Evolutionary conservation across 2,329 filamentous ascomycete species (phyloP).

Genomic region (Colletotrichum lupini): DNA sequence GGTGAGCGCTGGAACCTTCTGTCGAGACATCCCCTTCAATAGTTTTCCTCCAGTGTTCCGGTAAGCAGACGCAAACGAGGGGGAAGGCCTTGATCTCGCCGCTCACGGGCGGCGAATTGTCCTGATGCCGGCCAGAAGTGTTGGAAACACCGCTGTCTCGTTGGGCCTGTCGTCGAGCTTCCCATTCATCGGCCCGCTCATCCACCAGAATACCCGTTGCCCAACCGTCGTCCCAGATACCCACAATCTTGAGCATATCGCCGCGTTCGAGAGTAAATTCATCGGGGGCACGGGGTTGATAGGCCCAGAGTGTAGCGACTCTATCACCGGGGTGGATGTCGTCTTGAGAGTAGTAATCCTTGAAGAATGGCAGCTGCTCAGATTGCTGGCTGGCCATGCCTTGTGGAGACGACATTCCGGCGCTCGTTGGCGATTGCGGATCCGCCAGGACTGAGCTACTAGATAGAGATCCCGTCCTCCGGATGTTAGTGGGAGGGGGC

Average conservation of each 20-base stretch:
- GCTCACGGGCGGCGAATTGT: constrained; percentile 70
- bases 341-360: constrained; percentile 98
- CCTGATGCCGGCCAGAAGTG: constrained; percentile 69
- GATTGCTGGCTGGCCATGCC: constrained; percentile 89
- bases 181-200: constrained; percentile 90
- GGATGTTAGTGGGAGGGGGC: constrained; percentile 67
- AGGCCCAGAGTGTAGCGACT: constrained; percentile 94
- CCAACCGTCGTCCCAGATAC: constrained; percentile 99
- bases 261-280: constrained; percentile 94
- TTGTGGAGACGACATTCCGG: constrained; percentile 83
- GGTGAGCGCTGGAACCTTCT: constrained; percentile 63
- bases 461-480: constrained; percentile 89
- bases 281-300: constrained; percentile 91
- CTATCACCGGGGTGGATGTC: constrained; percentile 93
- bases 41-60: constrained; percentile 96
- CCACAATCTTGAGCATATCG: constrained; percentile 97
- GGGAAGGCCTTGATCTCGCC: constrained; percentile 98
- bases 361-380: constrained; percentile 95
- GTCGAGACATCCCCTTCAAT: constrained; percentile 88
- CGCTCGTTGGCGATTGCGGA: constrained; percentile 79
- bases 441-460: constrained; percentile 83
- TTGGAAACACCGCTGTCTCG: constrained; percentile 95
- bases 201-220: constrained; percentile 89
- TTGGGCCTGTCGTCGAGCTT: constrained; percentile 78
- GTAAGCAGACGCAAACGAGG: constrained; percentile 93